Conservation (phyloP, 345 rosid species). For the Microcos paniculata region DNA sequence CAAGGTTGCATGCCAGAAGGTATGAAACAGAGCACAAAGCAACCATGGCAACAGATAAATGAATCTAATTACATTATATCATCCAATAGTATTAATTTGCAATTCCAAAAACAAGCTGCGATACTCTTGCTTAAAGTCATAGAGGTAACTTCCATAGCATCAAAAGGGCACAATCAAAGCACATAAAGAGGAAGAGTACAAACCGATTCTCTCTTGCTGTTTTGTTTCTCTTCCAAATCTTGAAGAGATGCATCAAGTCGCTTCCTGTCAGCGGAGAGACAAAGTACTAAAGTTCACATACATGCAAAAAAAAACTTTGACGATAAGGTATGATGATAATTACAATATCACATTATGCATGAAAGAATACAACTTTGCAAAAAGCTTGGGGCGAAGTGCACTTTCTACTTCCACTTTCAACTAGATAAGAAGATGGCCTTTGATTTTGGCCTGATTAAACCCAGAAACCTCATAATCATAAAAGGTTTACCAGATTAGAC, state of each 20-base stretch:
- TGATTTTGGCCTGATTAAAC: neutral
- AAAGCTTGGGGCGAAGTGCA: neutral
- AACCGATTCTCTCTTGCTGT: constrained; percentile 89
- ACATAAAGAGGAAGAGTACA: constrained; percentile 15
- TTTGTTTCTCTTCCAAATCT: constrained; percentile 90
- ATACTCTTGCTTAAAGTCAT: neutral
- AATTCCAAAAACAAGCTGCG: too few species aligned
- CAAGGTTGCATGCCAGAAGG: neutral
- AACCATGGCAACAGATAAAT: neutral
- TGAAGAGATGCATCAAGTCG: constrained; percentile 84
- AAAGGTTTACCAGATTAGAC: neutral
- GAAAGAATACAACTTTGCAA: neutral
- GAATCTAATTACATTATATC: neutral
- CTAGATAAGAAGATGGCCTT: neutral
- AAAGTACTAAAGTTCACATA: constrained; percentile 11
- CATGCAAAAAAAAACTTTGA: neutral
- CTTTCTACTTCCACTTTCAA: neutral
- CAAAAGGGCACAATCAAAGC: neutral
- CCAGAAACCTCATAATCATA: neutral
- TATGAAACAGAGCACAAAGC: neutral
- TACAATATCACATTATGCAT: neutral
- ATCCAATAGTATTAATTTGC: too few species aligned
- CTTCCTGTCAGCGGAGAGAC: constrained; percentile 52
- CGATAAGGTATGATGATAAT: neutral
- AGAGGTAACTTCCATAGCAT: neutral